phyloP scores from a whole-genome alignment of 2,329 filamentous ascomycete genomes.

The Paecilomyces niveus region DNA sequence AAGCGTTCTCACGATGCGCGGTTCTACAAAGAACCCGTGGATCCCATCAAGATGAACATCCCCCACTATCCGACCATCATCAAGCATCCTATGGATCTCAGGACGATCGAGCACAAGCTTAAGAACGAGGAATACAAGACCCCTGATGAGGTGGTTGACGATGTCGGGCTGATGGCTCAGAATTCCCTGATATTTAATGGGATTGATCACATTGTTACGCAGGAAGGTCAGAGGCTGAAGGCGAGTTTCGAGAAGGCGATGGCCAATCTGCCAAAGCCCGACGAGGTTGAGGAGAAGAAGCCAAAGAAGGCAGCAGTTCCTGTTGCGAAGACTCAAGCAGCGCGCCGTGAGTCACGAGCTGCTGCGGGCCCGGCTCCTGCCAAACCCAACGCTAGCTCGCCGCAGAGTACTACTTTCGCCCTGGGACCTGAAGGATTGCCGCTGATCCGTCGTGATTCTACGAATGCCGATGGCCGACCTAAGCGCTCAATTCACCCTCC shows the following conservation, averaged over 20 bases:
- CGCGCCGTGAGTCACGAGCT: slow-evolving; percentile 43
- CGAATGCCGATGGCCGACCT: slow-evolving; percentile 68
- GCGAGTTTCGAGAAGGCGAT: slow-evolving; percentile 56
- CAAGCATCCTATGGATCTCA: slow-evolving; percentile 74
- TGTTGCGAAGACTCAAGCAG: slow-evolving; percentile 34
- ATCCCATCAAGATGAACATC: slow-evolving; percentile 65
- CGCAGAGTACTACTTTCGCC: slow-evolving; percentile 57
- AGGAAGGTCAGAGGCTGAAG: slow-evolving; percentile 56
- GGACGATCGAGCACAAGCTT: slow-evolving; percentile 72
- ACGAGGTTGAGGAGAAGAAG: slow-evolving; percentile 58
- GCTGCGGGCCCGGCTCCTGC: slow-evolving; percentile 36
- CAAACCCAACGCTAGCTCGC: slow-evolving; percentile 19
- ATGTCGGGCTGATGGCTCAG: slow-evolving; percentile 68
- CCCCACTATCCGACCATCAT: slow-evolving; percentile 68
- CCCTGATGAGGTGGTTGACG: slow-evolving; percentile 65
- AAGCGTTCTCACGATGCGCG: slow-evolving; percentile 80
- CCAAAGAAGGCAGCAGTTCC: slow-evolving; percentile 32
- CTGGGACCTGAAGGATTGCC: slow-evolving; percentile 71
- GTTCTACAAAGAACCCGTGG: slow-evolving; percentile 71
- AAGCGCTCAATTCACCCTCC: slow-evolving; percentile 93
- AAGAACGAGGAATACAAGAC: slow-evolving; percentile 62
- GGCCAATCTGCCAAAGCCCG: slow-evolving; percentile 50
- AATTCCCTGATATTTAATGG: slow-evolving; percentile 85
- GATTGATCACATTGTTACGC: slow-evolving; percentile 63
- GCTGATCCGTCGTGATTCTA: slow-evolving; percentile 78